phyloP scores from a whole-genome alignment of 2,329 filamentous ascomycete species.

The Fusarium equiseti region DNA sequence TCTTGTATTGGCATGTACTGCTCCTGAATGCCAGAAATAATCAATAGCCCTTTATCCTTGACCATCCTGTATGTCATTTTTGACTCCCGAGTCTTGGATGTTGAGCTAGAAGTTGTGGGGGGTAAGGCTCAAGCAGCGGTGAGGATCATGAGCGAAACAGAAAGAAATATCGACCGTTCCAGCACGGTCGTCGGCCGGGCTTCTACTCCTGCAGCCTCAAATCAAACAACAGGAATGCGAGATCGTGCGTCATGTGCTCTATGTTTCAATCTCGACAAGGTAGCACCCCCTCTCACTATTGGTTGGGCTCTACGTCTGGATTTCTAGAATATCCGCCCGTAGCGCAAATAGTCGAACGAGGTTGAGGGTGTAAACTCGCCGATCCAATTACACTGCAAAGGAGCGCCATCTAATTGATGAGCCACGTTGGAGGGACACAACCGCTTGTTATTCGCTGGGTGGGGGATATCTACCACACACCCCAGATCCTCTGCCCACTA shows the following conservation, averaged over 20 bases:
- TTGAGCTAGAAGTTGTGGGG: slow-evolving; percentile 29
- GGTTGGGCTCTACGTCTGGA: slow-evolving; percentile 41
- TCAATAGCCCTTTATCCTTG: slow-evolving; percentile 14
- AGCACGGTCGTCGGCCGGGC: slow-evolving; percentile 38
- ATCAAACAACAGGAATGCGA: slow-evolving; percentile 42
- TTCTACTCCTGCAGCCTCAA: slow-evolving; percentile 32
- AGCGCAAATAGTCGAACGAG: slow-evolving; percentile 47
- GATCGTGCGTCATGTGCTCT: slow-evolving; percentile 44
- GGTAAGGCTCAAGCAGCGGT: slow-evolving; percentile 43
- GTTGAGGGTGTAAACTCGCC: slow-evolving; percentile 32
- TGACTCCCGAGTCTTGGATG: slow-evolving; percentile 20
- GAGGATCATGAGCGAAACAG: slow-evolving; percentile 39
- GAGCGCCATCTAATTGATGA: slow-evolving; percentile 32
- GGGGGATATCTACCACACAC: slow-evolving; percentile 38
- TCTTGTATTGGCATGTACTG: slow-evolving; percentile 20
- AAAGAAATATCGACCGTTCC: slow-evolving; percentile 32
- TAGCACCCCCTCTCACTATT: slow-evolving; percentile 39
- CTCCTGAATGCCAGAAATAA: slow-evolving; percentile 15
- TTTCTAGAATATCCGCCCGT: slow-evolving; percentile 54
- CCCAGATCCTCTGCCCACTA: slow-evolving; percentile 33
- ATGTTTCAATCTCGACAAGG: slow-evolving; percentile 35
- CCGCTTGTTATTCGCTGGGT: slow-evolving; percentile 35
- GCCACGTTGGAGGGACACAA: slow-evolving; percentile 32
- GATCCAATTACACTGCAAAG: slow-evolving; percentile 34
- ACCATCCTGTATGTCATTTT: slow-evolving; percentile 38